A percentile compares a stretch with the other conserved stretches of the same genome.
phyloP scores from a whole-genome alignment of 2,329 filamentous ascomycete genomes.

The Ascosphaera pollenicola region DNA sequence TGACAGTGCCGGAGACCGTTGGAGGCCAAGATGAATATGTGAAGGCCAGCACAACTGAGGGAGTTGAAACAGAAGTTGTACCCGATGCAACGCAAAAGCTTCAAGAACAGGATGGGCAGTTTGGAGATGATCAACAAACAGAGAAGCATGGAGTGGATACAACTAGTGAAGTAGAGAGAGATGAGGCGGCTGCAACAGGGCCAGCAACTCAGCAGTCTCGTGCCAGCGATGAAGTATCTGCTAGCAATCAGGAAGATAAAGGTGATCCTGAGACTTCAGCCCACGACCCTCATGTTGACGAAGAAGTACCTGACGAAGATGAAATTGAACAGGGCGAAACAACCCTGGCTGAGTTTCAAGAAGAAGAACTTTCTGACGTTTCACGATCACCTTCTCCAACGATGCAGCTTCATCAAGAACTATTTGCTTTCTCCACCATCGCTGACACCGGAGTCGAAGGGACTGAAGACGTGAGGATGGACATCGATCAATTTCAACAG shows the following conservation, averaged over 20 bases:
- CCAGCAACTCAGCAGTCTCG: not conserved
- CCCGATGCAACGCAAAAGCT: too few relatives aligned
- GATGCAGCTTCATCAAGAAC: not conserved
- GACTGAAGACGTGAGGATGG: too few relatives aligned
- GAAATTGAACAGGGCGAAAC: not conserved
- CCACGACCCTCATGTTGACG: not conserved
- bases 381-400: not conserved
- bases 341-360: not conserved
- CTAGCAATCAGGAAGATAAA: not conserved
- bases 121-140: too few relatives aligned
- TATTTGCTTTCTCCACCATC: not conserved
- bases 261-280: not conserved
- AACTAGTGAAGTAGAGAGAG: too few relatives aligned
- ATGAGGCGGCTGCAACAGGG: too few relatives aligned
- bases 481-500: too few relatives aligned
- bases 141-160: too few relatives aligned
- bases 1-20: too few relatives aligned
- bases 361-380: not conserved
- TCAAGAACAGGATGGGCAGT: too few relatives aligned
- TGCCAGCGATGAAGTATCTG: not conserved
- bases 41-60: too few relatives aligned
- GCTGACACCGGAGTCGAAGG: not conserved
- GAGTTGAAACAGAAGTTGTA: too few relatives aligned
- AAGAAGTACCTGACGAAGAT: not conserved
- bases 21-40: too few relatives aligned